Base-by-base conservation (phyloP, 2,329 filamentous ascomycete genomes). In the Diatrype stigma region DNA sequence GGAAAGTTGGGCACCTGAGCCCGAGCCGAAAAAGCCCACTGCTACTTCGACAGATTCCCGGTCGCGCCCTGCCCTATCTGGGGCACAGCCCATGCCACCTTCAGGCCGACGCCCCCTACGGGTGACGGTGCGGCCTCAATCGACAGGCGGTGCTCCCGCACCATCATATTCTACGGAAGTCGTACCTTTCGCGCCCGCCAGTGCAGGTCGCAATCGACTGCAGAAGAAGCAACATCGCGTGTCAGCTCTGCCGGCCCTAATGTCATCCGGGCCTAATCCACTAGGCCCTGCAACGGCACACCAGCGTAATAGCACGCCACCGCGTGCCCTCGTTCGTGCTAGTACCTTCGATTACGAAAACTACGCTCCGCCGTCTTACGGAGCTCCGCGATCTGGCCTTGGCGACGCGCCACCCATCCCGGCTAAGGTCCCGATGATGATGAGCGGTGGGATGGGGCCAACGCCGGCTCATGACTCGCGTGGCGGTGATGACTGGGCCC, bases 1-100 rank as follows among this genome's bases (percentile, higher is more conserved):
- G 64, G 84, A 89, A 50, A 82, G 82, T 1, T 91, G 87, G 87
- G 87, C 87, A 2, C 87, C 87, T 0, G 87, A 91, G 61, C 87
- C 87, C 0, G 85, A 89, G 58, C 77, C 79, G 21, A 86, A 85
- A 63, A 73, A 71, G n/a, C 58, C 60, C 7, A 45, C 45, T 23
- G 7, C 54, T 56, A 34, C 35, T 53, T 19, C 23, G 49, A 11
- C 61, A 66, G 50, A 61, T 49, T 22, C 40, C 22, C 64, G 73
- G 11, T 65, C 73, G 6, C 72, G 81, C 30, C 73, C 76, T 6
- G 68, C 76, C 2, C 71, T 79, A 1, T 74, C 70, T 4, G 81
- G 80, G 2, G 75, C 80, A 1, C 78, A 82, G 55, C 75, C 77
- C 4, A 72, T 77, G 61, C 74, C 78, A 2, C 64, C 72, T 1